A percentile compares a stretch with the other conserved stretches of the same genome.
phyloP scores from a whole-genome alignment of 441 rosid species.

The Gossypium laxum region DNA sequence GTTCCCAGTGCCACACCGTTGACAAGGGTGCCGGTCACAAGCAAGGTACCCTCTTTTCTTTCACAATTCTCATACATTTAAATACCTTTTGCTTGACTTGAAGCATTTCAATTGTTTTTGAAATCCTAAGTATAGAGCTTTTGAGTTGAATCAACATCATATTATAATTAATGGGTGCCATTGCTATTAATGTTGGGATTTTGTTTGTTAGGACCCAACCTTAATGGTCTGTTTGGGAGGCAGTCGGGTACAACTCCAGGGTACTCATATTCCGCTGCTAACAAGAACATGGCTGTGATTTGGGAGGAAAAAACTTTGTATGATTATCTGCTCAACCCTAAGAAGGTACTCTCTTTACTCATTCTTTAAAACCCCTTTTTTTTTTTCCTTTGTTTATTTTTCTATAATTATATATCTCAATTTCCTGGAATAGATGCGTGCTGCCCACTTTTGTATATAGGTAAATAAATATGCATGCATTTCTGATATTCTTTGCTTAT shows the following conservation, averaged over 20 bases:
- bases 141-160: background rate
- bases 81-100: background rate
- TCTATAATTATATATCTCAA: background rate
- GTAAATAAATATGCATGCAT: background rate
- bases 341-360: constrained; percentile 31
- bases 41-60: constrained; percentile 15
- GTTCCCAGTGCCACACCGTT: constrained; percentile 43
- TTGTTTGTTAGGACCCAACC: constrained; percentile 28
- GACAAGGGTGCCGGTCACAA: constrained; percentile 39
- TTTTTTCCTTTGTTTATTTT: background rate
- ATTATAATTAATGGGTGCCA: background rate
- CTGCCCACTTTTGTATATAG: background rate
- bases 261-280: constrained; percentile 57
- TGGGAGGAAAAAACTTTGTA: constrained; percentile 61
- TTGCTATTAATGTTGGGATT: background rate
- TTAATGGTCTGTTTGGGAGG: constrained; percentile 45
- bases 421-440: background rate
- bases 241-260: constrained; percentile 53
- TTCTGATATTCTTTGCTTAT: background rate
- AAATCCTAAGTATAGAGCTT: background rate
- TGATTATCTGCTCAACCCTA: constrained; percentile 54
- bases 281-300: constrained; percentile 50
- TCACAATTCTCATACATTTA: background rate
- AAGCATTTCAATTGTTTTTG: background rate
- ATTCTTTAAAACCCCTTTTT: background rate